Conservation (phyloP, 352 stramenopile genomes). For the Phytophthora kernoviae region DNA sequence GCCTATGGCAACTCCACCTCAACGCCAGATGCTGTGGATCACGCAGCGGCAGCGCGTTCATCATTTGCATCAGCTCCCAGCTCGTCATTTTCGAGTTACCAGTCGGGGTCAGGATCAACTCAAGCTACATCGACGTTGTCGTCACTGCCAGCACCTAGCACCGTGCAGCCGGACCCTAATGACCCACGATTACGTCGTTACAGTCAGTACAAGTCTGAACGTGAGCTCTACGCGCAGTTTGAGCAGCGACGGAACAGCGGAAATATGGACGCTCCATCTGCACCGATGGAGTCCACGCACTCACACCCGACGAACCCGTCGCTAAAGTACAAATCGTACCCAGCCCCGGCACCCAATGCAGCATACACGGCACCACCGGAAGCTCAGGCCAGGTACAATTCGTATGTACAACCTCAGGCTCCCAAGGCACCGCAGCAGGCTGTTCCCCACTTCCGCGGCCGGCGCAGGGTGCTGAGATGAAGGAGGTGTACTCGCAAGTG, state of each 20-base stretch:
- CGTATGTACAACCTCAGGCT: constrained; percentile 41
- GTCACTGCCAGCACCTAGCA: constrained; percentile 24
- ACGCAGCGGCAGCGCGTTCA: constrained; percentile 31
- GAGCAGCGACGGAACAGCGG: constrained; percentile 47
- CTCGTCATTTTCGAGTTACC: constrained; percentile 24
- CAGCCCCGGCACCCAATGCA: constrained; percentile 44
- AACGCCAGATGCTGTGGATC: constrained; percentile 29
- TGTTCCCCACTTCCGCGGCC: constrained; percentile 60
- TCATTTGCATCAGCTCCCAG: constrained; percentile 21
- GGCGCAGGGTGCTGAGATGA: constrained; percentile 71
- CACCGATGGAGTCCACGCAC: constrained; percentile 43
- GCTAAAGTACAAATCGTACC: constrained; percentile 68
- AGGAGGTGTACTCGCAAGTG: constrained; percentile 82
- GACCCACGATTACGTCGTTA: constrained; percentile 78
- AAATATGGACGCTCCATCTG: constrained; percentile 12
- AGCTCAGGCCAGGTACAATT: constrained; percentile 48
- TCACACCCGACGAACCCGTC: constrained; percentile 52
- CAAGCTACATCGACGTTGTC: constrained; percentile 17
- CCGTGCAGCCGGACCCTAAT: constrained; percentile 44
- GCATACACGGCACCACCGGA: constrained; percentile 42
- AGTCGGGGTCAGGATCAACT: constrained; percentile 28
- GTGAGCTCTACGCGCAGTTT: constrained; percentile 84
- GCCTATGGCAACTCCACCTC: constrained; percentile 13
- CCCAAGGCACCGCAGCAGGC: constrained; percentile 38
- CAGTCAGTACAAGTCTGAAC: constrained; percentile 79